Evolutionary conservation across 2,329 filamentous ascomycete species (phyloP).

Genomic region (Dendryphion nanum): DNA sequence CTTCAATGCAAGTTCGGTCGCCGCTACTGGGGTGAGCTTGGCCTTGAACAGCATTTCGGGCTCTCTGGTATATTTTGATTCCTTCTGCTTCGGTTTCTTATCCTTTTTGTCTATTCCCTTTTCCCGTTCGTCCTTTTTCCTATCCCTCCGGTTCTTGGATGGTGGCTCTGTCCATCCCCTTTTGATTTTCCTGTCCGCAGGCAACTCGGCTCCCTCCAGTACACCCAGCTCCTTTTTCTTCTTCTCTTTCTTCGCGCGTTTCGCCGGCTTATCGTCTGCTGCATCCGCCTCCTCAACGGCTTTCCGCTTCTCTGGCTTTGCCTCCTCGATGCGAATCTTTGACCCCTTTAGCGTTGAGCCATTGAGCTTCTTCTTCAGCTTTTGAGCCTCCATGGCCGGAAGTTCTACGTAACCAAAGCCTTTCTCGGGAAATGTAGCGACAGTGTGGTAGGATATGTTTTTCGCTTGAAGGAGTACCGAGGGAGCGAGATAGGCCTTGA

Average conservation of each 20-base stretch:
- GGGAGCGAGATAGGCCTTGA: slow-evolving; percentile 69
- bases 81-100: slow-evolving; percentile 56
- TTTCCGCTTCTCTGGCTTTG: slow-evolving; percentile 61
- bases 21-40: slow-evolving; percentile 56
- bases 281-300: slow-evolving; percentile 21
- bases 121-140: slow-evolving; percentile 45
- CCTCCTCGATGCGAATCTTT: slow-evolving; percentile 83
- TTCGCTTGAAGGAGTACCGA: slow-evolving; percentile 65
- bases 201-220: slow-evolving; percentile 68
- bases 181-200: slow-evolving; percentile 75
- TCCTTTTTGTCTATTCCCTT: slow-evolving; percentile 56
- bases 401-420: slow-evolving; percentile 89
- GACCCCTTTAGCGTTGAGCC: slow-evolving; percentile 79
- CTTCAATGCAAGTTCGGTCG: slow-evolving; percentile 34
- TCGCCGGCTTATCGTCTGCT: slow-evolving; percentile 39
- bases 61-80: slow-evolving; percentile 77
- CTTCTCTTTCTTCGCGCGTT: slow-evolving; percentile 45
- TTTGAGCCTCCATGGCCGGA: slow-evolving; percentile 79
- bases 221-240: slow-evolving; percentile 50
- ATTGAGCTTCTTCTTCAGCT: slow-evolving; percentile 86
- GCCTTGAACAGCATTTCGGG: slow-evolving; percentile 85
- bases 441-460: slow-evolving; percentile 82
- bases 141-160: slow-evolving; percentile 45
- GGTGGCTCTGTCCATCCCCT: slow-evolving; percentile 80
- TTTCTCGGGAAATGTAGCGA: slow-evolving; percentile 86